phyloP scores from a whole-genome alignment of 129 eudicot species.

The Tanacetum coccineum region DNA sequence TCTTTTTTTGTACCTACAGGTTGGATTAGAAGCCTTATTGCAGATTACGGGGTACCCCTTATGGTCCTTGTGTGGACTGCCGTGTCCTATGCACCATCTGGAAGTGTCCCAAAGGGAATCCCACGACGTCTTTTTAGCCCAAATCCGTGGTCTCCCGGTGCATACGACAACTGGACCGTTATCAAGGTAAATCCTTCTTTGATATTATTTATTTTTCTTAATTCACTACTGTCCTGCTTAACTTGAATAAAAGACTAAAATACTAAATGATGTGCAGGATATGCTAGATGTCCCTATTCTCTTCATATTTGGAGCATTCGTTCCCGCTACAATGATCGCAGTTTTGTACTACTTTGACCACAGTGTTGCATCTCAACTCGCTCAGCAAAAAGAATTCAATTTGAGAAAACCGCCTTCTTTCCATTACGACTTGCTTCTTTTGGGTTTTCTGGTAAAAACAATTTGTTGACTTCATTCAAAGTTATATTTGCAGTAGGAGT shows the following conservation, averaged over 20 bases:
- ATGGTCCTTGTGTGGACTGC: slow-evolving; percentile 97
- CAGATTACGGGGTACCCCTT: slow-evolving; percentile 96
- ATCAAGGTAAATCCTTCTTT: slow-evolving; percentile 42
- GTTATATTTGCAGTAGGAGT: background rate
- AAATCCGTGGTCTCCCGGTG: slow-evolving; percentile 97
- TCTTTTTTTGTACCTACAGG: slow-evolving; percentile 25
- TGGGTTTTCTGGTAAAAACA: slow-evolving; percentile 71
- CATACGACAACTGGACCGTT: slow-evolving; percentile 92
- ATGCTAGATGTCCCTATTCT: slow-evolving; percentile 84
- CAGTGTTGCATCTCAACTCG: slow-evolving; percentile 95
- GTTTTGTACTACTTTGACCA: slow-evolving; percentile 97
- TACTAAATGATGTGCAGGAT: slow-evolving; percentile 48
- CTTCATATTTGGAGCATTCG: slow-evolving; percentile 85
- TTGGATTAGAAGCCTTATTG: slow-evolving; percentile 86
- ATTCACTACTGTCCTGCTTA: background rate
- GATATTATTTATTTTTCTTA: background rate
- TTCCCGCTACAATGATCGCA: slow-evolving; percentile 98
- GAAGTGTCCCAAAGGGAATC: slow-evolving; percentile 74
- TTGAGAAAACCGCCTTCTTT: slow-evolving; percentile 85
- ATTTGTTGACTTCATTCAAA: background rate
- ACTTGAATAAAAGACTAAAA: background rate
- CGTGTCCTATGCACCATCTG: slow-evolving; percentile 72
- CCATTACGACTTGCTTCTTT: slow-evolving; percentile 89
- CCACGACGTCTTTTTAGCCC: slow-evolving; percentile 95
- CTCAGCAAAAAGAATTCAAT: slow-evolving; percentile 95